Evolutionary conservation across 768 basidiomycete genomes (phyloP).

Genomic region (Gymnopilus dilepis): DNA sequence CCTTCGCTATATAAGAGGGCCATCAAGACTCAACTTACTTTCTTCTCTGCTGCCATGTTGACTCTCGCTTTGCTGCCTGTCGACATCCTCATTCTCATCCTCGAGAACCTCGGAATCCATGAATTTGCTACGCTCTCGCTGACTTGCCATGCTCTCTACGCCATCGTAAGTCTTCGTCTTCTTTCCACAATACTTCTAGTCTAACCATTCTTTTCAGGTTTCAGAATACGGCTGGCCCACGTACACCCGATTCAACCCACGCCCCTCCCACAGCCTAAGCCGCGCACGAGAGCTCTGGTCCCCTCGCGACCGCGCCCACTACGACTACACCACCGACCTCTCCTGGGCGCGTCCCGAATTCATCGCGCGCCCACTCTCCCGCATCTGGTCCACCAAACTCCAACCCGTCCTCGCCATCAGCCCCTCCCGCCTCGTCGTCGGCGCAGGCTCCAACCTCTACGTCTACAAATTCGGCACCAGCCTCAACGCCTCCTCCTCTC

Average conservation of each 20-base stretch:
- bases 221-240: slow-evolving; percentile 62
- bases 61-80: slow-evolving; percentile 46
- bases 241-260: slow-evolving; percentile 54
- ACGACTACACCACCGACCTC: slow-evolving; percentile 56
- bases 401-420: slow-evolving; percentile 65
- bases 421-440: slow-evolving; percentile 60
- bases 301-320: slow-evolving; percentile 47
- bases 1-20: slow-evolving; percentile 14
- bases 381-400: slow-evolving; percentile 59
- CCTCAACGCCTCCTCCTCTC: slow-evolving; percentile 35
- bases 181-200: slow-evolving; percentile 1
- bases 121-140: slow-evolving; percentile 49
- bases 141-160: slow-evolving; percentile 44
- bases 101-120: slow-evolving; percentile 47
- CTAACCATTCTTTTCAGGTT: slow-evolving; percentile 48
- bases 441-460: slow-evolving; percentile 61
- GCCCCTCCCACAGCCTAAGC: slow-evolving; percentile 58
- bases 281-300: slow-evolving; percentile 51
- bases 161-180: slow-evolving; percentile 46
- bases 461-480: slow-evolving; percentile 55
- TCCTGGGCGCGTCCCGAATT: slow-evolving; percentile 59
- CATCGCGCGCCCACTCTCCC: slow-evolving; percentile 67
- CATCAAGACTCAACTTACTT: neutral
- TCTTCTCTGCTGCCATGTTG: slow-evolving; percentile 24
- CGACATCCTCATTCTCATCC: slow-evolving; percentile 61